Base-by-base conservation (phyloP, 345 rosid species). In the Aethionema arabicum region DNA sequence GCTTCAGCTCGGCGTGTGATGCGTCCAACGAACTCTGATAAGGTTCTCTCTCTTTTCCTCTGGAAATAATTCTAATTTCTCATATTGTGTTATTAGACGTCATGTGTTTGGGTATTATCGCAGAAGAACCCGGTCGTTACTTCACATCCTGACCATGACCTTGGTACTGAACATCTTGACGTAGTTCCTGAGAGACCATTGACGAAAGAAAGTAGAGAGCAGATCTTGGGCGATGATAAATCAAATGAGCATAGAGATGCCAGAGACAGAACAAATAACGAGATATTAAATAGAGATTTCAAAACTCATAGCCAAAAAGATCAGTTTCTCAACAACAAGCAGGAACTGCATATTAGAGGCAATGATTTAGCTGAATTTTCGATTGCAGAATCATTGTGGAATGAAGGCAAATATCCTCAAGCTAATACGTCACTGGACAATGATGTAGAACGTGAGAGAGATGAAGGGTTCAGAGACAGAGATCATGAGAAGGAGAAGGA, bases 401-500 rank as follows among this genome's bases (percentile, higher is more conserved):
- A 55, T 76, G 90, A 79, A 74, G 65, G 77, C 76, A 30, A 76
- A 76, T 71, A 76, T 83, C 59, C 70, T 79, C 65, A 85, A 85
- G n/a, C n/a, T n/a, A n/a, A n/a, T n/a, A 84, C 84, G 67, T 48
- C 72, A 47, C 89, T 79, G 62, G 90, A 87, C 13, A 76, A 69
- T 67, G 93, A 88, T 62, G n/a, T n/a, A 67, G 79, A 69, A 38
- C 86, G 72, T 59, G 69, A 51, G 60, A 83, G 67, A 57, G 83
- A 78, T 74, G 88, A 78, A 32, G 78, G 59, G 71, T 36, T 73
- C 44, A 83, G 78, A 67, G 88, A 80, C 32, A 78, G 76, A 70
- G 87, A 90, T 43, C 85, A 71, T 52, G n/a, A n/a, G n/a, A n/a
- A n/a, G n/a, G 91, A 78, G 4, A 84, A 84, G 76, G 95, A 82